Base-by-base conservation (phyloP, 1,284 basidiomycete genomes). In the Tetrapyrgos nigripes region DNA sequence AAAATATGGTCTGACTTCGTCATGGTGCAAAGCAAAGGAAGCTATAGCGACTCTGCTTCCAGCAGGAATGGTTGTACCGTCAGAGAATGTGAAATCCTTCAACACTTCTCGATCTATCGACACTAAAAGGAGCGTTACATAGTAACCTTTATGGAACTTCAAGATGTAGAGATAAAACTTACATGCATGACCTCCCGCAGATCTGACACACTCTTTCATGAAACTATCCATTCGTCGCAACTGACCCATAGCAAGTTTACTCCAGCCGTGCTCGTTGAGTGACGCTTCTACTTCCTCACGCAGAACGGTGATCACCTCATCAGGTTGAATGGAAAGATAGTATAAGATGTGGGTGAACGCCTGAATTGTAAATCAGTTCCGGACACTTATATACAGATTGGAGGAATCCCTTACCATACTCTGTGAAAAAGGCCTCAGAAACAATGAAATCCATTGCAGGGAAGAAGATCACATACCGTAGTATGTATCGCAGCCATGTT, bases 181-280 rank as follows among this genome's bases (percentile, higher is more conserved):
- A 72, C 68, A 19, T n/a, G 57, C 21, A 11, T 53, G 52, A 14
- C 75, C 61, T 1, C 70, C 72, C 28, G 68, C 67, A 47, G 64
- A 44, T 2, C 75, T 64, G 60, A 72, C 65, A 2, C 66, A 68
- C 59, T 77, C 74, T 43, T 70, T 69, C 48, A 79, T 44, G 62
- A 78, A 76, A 55, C 77, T 79, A 57, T 79, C 78, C 4, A 78
- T 49, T 53, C 74, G 73, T 53, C 60, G 62, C 71, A 79, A 70
- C 49, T 72, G 72, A n/a, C 62, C 62, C 58, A 79, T 63, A 3
- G 72, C 69, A 8, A 57, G 60, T 59, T 76, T 77, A 4, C 72
- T 73, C 77, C 78, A 79, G 0, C 77, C 76, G 9, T 75, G 67
- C 33, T 70, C 61, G 3, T 57, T 54, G 4, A 76, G 56, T 17